Evolutionary conservation across 176 grass and related monocot genomes (phyloP).

Genomic region (Leersia perrieri): DNA sequence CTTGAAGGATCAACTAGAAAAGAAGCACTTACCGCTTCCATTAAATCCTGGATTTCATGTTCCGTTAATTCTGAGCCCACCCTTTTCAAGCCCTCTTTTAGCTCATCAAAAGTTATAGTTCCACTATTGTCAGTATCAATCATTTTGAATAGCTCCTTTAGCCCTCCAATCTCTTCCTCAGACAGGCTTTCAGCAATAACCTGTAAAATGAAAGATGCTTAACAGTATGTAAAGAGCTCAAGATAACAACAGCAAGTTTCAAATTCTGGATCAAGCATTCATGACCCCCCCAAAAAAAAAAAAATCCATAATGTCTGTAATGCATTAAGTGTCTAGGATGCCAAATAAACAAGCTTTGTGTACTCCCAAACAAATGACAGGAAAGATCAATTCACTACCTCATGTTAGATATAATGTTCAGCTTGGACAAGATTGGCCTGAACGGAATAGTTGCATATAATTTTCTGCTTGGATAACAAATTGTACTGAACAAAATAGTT

Average conservation of each 20-base stretch:
- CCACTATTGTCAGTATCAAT: constrained; percentile 95
- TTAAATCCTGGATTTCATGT: constrained; percentile 84
- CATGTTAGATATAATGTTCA: neutral
- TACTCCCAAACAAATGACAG: neutral
- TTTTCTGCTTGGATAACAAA: constrained; percentile 18
- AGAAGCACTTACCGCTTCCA: constrained; percentile 70
- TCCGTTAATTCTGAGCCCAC: constrained; percentile 95
- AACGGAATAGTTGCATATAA: constrained; percentile 2
- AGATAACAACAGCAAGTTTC: constrained; percentile 3
- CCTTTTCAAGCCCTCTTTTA: constrained; percentile 93
- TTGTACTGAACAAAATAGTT: neutral
- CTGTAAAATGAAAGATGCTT: constrained; percentile 37
- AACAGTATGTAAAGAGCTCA: constrained; percentile 3
- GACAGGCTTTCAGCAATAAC: constrained; percentile 97
- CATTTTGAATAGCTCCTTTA: constrained; percentile 98
- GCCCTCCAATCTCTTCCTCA: constrained; percentile 98
- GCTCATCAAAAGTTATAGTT: constrained; percentile 98
- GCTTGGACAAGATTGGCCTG: neutral
- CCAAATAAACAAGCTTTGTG: neutral
- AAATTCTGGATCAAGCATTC: neutral
- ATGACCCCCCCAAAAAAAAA: too few relatives aligned
- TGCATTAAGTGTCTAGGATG: neutral
- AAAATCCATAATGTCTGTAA: constrained; percentile 6
- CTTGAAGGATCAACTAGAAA: constrained; percentile 3
- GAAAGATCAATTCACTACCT: neutral